phyloP scores from a whole-genome alignment of 768 basidiomycete species.

The Candolleomyces eurysporus region DNA sequence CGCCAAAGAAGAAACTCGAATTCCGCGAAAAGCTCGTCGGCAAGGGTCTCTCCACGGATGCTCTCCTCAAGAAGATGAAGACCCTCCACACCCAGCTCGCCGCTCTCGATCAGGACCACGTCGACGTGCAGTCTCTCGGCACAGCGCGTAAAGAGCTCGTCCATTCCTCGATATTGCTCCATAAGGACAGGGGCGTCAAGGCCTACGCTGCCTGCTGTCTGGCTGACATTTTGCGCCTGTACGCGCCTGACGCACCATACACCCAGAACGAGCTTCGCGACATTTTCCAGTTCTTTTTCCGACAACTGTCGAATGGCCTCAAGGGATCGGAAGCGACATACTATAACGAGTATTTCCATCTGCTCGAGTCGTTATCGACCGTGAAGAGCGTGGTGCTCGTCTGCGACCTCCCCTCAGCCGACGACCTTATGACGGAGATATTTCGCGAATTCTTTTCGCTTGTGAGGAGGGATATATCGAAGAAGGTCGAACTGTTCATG shows the following conservation, averaged over 20 bases:
- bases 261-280: conserved; percentile 85
- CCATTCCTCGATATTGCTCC: conserved; percentile 74
- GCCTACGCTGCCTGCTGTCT: conserved; percentile 93
- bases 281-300: conserved; percentile 96
- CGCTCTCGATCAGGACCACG: conserved; percentile 81
- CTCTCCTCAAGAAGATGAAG: conserved; percentile 84
- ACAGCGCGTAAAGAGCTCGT: conserved; percentile 78
- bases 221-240: conserved; percentile 89
- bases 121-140: conserved; percentile 72
- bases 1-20: conserved; percentile 58
- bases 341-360: conserved; percentile 90
- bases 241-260: conserved; percentile 97
- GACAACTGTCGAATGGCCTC: conserved; percentile 75
- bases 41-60: conserved; percentile 77
- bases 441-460: conserved; percentile 84
- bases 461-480: conserved; percentile 66
- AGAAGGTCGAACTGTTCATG: conserved; percentile 83
- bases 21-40: conserved; percentile 84
- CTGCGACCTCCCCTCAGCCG: conserved; percentile 85
- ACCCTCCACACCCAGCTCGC: conserved; percentile 73
- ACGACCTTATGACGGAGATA: conserved; percentile 79
- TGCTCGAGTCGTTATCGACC: conserved; percentile 90
- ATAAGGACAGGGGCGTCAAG: conserved; percentile 96
- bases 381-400: conserved; percentile 95
- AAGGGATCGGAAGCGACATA: conserved; percentile 78